Evolutionary conservation across 306 rosid genomes (phyloP).

Genomic region (Castanea mollissima): DNA sequence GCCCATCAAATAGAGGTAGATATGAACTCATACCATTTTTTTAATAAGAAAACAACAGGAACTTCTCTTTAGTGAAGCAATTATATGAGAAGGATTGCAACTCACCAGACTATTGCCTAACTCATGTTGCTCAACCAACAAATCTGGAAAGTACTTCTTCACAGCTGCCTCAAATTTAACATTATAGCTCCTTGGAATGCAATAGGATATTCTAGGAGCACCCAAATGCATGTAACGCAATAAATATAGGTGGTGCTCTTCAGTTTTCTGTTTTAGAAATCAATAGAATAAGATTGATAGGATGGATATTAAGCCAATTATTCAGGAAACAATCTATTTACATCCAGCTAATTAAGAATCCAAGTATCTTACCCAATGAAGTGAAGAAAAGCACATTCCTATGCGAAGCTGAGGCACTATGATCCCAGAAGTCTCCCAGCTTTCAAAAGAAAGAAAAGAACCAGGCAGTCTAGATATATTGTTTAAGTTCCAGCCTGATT

Average conservation of each 20-base stretch:
- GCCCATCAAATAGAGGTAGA: conserved; percentile 4
- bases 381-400: conserved; percentile 89
- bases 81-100: not conserved
- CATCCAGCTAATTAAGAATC: not conserved
- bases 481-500: conserved; percentile 85
- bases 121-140: conserved; percentile 29
- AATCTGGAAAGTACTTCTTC: conserved; percentile 41
- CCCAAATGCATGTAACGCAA: conserved; percentile 74
- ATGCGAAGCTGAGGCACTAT: conserved; percentile 49
- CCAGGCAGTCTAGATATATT: conserved; percentile 47
- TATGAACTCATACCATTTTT: not conserved
- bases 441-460: conserved; percentile 86
- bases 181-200: conserved; percentile 55
- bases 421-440: conserved; percentile 35
- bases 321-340: not conserved
- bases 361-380: conserved; percentile 61
- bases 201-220: conserved; percentile 76
- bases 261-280: conserved; percentile 56
- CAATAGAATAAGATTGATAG: conserved; percentile 8
- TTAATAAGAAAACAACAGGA: not conserved
- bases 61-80: conserved; percentile 14
- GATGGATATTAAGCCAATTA: not conserved
- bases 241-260: conserved; percentile 73
- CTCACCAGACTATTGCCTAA: conserved; percentile 56
- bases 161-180: conserved; percentile 44